Percentiles rank a stretch among this genome's conserved stretches.
These are phyloP conservation scores for Lodderomyces beijingensis DNA, from an alignment of 1,139 yeast species.

Conservation along the genomic window DNA sequence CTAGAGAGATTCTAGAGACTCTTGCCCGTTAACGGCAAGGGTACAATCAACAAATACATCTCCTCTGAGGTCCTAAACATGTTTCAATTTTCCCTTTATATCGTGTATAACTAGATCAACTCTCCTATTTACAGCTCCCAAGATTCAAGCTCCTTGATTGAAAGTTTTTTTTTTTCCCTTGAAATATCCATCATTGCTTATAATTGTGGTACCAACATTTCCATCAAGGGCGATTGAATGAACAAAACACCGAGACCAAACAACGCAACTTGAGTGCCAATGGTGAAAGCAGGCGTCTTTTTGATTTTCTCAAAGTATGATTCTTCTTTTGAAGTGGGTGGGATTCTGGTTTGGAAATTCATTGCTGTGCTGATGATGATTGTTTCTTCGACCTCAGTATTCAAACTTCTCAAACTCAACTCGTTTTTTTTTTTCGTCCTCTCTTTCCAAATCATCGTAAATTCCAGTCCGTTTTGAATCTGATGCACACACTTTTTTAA, in stretches of 20 bases:
- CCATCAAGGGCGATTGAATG: slow-evolving; percentile 77
- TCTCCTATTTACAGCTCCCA: too few species aligned
- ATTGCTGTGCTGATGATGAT: slow-evolving; percentile 3
- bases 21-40: too few species aligned
- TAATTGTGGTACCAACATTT: slow-evolving; percentile 74
- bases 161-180: too few species aligned
- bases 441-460: too few species aligned
- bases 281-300: slow-evolving; percentile 60
- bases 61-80: too few species aligned
- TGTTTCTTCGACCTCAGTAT: neutral
- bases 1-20: too few species aligned
- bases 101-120: too few species aligned
- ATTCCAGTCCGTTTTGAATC: neutral
- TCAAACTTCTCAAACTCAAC: too few species aligned
- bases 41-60: too few species aligned
- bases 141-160: slow-evolving; percentile 1
- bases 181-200: too few species aligned
- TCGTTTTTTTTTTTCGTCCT: slow-evolving; percentile 5
- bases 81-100: too few species aligned
- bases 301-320: slow-evolving; percentile 49
- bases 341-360: slow-evolving; percentile 26
- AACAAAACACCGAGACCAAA: slow-evolving; percentile 72
- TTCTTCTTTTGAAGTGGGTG: slow-evolving; percentile 20
- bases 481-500: neutral
- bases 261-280: slow-evolving; percentile 57